Conservation (phyloP, 352 stramenopile species). For the Peronospora destructor region DNA sequence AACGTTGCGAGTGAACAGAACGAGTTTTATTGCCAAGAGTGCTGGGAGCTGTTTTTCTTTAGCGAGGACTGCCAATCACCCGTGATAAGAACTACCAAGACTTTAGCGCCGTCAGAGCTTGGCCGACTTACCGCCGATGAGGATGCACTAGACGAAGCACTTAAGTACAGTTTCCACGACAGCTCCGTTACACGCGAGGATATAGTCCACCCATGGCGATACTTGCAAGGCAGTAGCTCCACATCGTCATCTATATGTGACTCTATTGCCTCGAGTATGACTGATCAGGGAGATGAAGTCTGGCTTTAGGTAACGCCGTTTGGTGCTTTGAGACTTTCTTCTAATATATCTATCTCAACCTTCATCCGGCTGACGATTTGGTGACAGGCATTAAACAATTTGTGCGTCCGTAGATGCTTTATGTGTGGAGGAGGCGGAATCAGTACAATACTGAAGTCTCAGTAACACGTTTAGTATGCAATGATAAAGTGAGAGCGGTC, state of each 20-base stretch:
- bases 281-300: constrained; percentile 35
- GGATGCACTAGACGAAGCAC: constrained; percentile 35
- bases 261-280: constrained; percentile 52
- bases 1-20: constrained; percentile 34
- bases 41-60: constrained; percentile 73
- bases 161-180: constrained; percentile 78
- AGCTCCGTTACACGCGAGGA: constrained; percentile 48
- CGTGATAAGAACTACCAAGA: constrained; percentile 21
- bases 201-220: constrained; percentile 49
- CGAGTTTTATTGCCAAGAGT: constrained; percentile 66
- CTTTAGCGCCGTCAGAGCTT: constrained; percentile 17
- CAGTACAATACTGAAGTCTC: constrained; percentile 2
- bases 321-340: neutral
- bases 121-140: constrained; percentile 27
- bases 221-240: constrained; percentile 38
- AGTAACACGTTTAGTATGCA: no score
- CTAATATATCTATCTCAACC: constrained; percentile 2
- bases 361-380: constrained; percentile 8
- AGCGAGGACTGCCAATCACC: constrained; percentile 33
- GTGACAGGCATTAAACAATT: neutral
- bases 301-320: constrained; percentile 35
- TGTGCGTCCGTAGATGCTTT: neutral
- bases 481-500: no score
- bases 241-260: constrained; percentile 44
- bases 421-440: constrained; percentile 4